A percentile compares a stretch with the other conserved stretches of the same genome.
Conservation (phyloP, 1,139 yeast genomes). For the Blastobotrys raffinosifermentans region DNA sequence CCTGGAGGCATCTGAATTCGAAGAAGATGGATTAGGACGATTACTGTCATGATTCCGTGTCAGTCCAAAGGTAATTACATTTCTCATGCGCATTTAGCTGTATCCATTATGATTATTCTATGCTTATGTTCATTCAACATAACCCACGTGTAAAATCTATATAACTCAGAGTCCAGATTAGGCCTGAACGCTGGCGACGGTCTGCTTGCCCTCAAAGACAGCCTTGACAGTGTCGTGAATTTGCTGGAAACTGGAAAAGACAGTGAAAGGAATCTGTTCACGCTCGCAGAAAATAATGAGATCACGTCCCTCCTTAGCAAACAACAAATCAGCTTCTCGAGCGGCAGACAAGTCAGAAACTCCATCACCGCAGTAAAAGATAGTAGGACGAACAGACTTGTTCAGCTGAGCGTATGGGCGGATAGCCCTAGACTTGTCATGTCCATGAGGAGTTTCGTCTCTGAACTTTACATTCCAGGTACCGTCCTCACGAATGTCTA, state of each 20-base stretch:
- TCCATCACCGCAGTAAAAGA: conserved; percentile 96
- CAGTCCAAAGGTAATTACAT: too few relatives aligned
- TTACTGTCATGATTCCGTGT: too few relatives aligned
- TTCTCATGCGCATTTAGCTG: too few relatives aligned
- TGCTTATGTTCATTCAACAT: too few relatives aligned
- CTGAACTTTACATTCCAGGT: conserved; percentile 81
- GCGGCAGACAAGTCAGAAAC: conserved; percentile 95
- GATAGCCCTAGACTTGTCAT: conserved; percentile 84
- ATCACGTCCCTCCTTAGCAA: conserved; percentile 91
- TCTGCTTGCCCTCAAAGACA: conserved; percentile 41
- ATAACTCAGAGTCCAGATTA: too few relatives aligned
- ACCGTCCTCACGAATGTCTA: conserved; percentile 48
- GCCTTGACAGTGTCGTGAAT: conserved; percentile 53
- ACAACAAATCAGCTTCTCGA: conserved; percentile 83
- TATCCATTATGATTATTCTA: too few relatives aligned
- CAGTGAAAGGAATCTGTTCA: conserved; percentile 78
- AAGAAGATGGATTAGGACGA: conserved; percentile 31
- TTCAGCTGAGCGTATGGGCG: conserved; percentile 49
- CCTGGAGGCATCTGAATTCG: conserved; percentile 58
- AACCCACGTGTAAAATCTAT: too few relatives aligned
- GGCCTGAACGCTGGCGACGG: conserved; percentile 33
- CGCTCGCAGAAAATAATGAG: conserved; percentile 75
- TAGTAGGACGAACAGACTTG: conserved; percentile 44
- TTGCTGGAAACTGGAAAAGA: conserved; percentile 69
- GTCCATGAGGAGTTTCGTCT: conserved; percentile 87